Conservation (phyloP, 2,329 filamentous ascomycete genomes). For the Colletotrichum truncatum region DNA sequence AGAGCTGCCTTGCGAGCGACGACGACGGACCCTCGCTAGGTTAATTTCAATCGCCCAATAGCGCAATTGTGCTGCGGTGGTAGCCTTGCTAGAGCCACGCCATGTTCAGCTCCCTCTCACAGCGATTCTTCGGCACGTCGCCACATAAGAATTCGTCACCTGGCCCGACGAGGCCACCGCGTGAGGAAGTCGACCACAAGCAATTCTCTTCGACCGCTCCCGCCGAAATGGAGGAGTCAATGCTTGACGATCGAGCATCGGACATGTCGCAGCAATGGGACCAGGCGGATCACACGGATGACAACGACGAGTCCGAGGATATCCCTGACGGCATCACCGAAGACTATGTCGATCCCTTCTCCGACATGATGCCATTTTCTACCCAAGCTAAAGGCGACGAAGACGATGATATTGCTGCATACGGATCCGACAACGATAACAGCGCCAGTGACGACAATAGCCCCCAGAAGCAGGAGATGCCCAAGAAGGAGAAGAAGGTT, state of each 20-base stretch:
- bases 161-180: constrained; percentile 10
- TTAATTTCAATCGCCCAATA: not conserved
- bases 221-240: not conserved
- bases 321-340: not conserved
- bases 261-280: constrained; percentile 1
- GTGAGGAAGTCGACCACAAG: not conserved
- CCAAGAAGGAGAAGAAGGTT: constrained; percentile 6
- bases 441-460: not conserved
- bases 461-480: not conserved
- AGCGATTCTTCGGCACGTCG: constrained; percentile 3
- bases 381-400: not conserved
- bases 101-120: constrained; percentile 27
- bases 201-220: constrained; percentile 17
- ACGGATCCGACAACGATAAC: not conserved
- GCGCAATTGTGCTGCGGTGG: not conserved
- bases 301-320: not conserved
- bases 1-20: not conserved
- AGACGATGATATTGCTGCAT: not conserved
- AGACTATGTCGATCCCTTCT: constrained; percentile 22
- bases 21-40: not conserved
- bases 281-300: not conserved
- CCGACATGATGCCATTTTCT: constrained; percentile 22
- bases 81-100: too few relatives aligned
- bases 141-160: constrained; percentile 24
- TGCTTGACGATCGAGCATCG: not conserved